Conservation (phyloP, 202 grass and related monocot species). For the Cymbopogon flexuosus region DNA sequence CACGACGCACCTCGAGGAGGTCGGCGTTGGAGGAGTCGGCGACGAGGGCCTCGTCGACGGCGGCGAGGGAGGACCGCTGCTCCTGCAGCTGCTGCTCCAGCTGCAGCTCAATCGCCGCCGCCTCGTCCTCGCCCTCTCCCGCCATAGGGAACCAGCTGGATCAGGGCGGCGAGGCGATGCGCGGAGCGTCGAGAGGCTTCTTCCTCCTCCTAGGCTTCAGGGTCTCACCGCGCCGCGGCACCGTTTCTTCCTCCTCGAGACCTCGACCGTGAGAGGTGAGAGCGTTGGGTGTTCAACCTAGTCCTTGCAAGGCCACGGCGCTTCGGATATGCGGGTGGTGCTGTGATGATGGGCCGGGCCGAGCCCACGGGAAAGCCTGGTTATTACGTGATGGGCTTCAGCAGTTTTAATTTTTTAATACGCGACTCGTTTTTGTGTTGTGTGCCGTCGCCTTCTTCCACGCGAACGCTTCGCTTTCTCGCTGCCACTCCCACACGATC, state of each 20-base stretch:
- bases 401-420: not conserved
- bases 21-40: conserved; percentile 67
- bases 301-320: not conserved
- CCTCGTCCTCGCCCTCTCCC: conserved; percentile 53
- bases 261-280: no score
- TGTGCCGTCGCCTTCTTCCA: not conserved
- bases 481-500: not conserved
- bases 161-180: not conserved
- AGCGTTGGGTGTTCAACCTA: not conserved
- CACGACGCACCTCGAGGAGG: conserved; percentile 56
- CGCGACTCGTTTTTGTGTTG: not conserved
- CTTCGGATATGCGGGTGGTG: not conserved
- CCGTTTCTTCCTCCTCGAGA: not conserved
- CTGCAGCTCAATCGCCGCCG: conserved; percentile 65
- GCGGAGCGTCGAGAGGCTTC: not conserved
- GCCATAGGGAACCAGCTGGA: conserved; percentile 39
- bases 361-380: not conserved
- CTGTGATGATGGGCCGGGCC: not conserved
- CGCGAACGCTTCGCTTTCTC: not conserved
- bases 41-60: conserved; percentile 79
- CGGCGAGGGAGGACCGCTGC: conserved; percentile 74
- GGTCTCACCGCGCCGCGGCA: not conserved
- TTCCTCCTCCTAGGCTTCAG: not conserved
- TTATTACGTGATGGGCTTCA: not conserved
- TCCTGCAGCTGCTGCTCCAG: conserved; percentile 80